Conservation (phyloP, 768 basidiomycete species). For the Pulveroboletus sp. region DNA sequence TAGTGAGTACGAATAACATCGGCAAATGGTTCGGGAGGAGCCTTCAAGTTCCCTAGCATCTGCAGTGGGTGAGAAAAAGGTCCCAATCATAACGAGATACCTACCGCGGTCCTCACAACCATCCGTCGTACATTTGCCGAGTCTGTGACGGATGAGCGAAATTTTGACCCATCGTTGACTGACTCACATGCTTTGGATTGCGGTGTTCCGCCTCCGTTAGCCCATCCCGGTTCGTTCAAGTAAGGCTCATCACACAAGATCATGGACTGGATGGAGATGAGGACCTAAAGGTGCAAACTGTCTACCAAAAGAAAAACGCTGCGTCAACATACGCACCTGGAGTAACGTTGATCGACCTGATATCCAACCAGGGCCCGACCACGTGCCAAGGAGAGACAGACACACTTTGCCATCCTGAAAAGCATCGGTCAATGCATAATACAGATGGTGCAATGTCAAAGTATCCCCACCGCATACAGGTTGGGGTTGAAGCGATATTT, state of each 20-base stretch:
- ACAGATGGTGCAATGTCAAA: not conserved
- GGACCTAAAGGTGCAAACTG: constrained; percentile 40
- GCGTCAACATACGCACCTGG: constrained; percentile 47
- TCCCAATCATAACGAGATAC: constrained; percentile 16
- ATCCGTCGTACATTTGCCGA: constrained; percentile 91
- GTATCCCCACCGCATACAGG: constrained; percentile 70
- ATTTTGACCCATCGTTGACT: not conserved
- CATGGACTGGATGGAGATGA: constrained; percentile 96
- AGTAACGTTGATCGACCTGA: constrained; percentile 85
- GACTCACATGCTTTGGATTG: constrained; percentile 72
- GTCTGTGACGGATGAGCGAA: constrained; percentile 43
- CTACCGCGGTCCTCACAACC: constrained; percentile 84
- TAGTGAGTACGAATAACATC: constrained; percentile 91
- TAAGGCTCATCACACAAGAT: constrained; percentile 92
- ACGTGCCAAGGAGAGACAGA: constrained; percentile 85
- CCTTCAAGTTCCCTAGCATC: constrained; percentile 84
- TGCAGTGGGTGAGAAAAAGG: constrained; percentile 27
- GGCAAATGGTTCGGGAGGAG: constrained; percentile 79
- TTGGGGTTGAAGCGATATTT: constrained; percentile 94
- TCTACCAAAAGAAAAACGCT: not conserved
- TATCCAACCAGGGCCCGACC: constrained; percentile 92
- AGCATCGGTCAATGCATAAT: not conserved
- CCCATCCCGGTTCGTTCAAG: constrained; percentile 90
- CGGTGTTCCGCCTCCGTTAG: constrained; percentile 64
- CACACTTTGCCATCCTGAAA: constrained; percentile 92